Evolutionary conservation across 768 basidiomycete genomes (phyloP), one percentile per base, ranked within the genome.

Genomic region (Vararia minispora): DNA sequence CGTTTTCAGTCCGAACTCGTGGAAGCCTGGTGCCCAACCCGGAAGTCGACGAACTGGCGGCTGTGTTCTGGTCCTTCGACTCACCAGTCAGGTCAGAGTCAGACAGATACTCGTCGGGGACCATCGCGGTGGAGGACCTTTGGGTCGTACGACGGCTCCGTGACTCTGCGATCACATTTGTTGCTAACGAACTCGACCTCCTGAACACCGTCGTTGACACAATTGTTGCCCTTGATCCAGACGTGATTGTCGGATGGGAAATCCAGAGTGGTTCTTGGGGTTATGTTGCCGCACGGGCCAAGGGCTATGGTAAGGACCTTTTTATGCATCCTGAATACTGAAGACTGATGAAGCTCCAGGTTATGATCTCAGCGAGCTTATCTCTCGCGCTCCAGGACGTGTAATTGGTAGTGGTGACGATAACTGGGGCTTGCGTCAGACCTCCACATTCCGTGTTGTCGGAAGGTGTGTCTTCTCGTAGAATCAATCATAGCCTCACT

Each of bases 201-300:
- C 60, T 97, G 40, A 92, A 95, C 51, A 59, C 60, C 24, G 48
- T 87, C 6, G 63, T 86, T 20, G 90, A 98, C 53, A 59, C 76
- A 21, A 72, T 95, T 0, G 51, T 73, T 17, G 72, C 75, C 1
- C 61, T 87, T 46, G 90, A 98, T 60, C 95, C 95, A 0, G 95
- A 99, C 55, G 79, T 97, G 28, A 52, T 98, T 6, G 69, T 75
- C 0, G 94, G 94, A 12, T 98, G 90, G 88, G 94, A 99, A 43
- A 68, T 94, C 10, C 89, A 95, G 52, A 64, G 65, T 14, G 66
- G 71, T 3, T 90, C 87, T 5, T 99, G 95, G 94, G 92, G 92
- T 0, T 98, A 89, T 57, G 60, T 95, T 1, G 62, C 68, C 34
- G 71, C 72, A n/a, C 70, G 94, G 28, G 82, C 75, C 12, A 55